These are phyloP conservation scores for Populus pruinosa DNA, from an alignment of 345 rosid genomes.

Conservation along the genomic window DNA sequence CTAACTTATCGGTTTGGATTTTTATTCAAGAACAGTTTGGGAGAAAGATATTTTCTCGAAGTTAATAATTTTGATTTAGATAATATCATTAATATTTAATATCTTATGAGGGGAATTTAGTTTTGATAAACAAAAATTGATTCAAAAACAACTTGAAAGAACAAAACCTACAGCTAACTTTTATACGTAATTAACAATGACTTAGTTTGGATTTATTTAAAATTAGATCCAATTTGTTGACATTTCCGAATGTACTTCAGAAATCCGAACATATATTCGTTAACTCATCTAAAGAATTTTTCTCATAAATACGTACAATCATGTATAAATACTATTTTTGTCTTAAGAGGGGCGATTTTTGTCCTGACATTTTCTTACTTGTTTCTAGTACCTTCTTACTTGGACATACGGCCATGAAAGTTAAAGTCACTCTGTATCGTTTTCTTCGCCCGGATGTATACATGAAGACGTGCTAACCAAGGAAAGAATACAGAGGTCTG, in stretches of 20 bases:
- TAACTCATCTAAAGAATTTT: neutral
- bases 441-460: too few species aligned
- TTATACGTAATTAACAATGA: too few species aligned
- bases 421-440: neutral
- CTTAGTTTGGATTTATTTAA: neutral
- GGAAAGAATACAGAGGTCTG: neutral
- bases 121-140: neutral
- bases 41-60: too few species aligned
- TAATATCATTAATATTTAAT: neutral
- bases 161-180: neutral
- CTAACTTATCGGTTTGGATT: neutral
- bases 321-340: neutral
- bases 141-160: neutral
- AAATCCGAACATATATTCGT: neutral
- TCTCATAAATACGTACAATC: neutral
- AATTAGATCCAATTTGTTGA: too few species aligned
- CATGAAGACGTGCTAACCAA: too few species aligned
- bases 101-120: neutral
- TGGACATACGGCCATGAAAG: constrained; percentile 20
- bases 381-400: neutral
- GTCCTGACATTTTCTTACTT: neutral
- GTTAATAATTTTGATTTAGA: neutral
- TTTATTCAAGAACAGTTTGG: too few species aligned
- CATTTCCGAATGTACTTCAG: neutral
- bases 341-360: too few species aligned